Base-by-base conservation (phyloP, 257 asterid genomes). In the Gentiana dahurica region DNA sequence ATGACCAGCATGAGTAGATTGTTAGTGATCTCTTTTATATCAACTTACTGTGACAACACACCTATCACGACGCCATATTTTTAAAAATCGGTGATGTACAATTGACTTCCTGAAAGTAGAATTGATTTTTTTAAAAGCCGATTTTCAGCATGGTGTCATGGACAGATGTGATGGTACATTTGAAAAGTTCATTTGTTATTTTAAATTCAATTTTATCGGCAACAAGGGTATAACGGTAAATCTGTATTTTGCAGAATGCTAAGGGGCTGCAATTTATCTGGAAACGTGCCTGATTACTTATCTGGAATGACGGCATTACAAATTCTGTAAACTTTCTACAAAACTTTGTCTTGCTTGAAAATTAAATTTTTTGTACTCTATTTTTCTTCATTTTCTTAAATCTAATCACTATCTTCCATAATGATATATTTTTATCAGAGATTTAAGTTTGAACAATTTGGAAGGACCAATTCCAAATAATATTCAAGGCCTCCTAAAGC, bases 361-460 rank as follows among this genome's bases (percentile, higher is more conserved):
- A 24, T 24, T 24, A 24, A 24, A 24, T 24, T 24, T 15, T 15
- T 15, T 15, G 24, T 15, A 15, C 24, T 15, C 24, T 15, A 15
- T 15, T 15, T 24, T 24, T 24, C 24, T 24, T 24, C 24, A 24
- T 24, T 24, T 24, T 24, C 24, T 24, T 24, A 24, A 24, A 24
- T 53, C 35, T 44, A 12, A 6, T 58, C 49, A 53, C 56, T 38
- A n/a, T 12, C 32, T 48, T 57, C 15, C 13, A 36, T 37, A 36
- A 58, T 24, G 24, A 24, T 24, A 43, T 67, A 62, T 9, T 54
- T 50, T 49, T 51, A 71, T 52, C 72, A 84, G 94, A 55, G 94
- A 84, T 65, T 66, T 84, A 62, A 84, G 89, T 54, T 78, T 84
- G 61, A 84, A 84, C 75, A 76, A 73, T 34, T 65, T 81, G 55